Conservation (phyloP, 1,284 basidiomycete genomes). For the Hypsizygus ulmarius region DNA sequence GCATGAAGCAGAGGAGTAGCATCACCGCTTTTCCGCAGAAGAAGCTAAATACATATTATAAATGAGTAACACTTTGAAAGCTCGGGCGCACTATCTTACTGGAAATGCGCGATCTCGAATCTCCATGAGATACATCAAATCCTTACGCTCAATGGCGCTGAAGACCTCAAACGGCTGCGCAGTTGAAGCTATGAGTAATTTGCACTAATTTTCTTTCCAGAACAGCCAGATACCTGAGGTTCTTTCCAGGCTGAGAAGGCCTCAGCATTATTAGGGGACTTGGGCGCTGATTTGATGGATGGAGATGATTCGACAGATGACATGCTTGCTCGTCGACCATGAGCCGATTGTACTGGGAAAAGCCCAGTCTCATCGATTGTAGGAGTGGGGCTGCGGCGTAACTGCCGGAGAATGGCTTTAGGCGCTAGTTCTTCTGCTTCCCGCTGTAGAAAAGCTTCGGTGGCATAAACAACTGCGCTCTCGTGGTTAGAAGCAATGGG, state of each 20-base stretch:
- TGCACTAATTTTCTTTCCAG: not conserved
- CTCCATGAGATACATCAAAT: constrained; percentile 76
- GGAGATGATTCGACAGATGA: constrained; percentile 27
- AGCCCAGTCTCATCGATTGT: constrained; percentile 11
- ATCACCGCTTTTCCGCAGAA: constrained; percentile 70
- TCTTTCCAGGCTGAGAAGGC: constrained; percentile 46
- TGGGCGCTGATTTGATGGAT: constrained; percentile 13
- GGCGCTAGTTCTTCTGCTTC: constrained; percentile 61
- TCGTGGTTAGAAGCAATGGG: constrained; percentile 9
- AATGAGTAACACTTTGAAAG: not conserved
- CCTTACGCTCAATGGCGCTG: constrained; percentile 69
- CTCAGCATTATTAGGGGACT: constrained; percentile 7
- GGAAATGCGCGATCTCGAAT: constrained; percentile 74
- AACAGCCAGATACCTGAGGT: constrained; percentile 50
- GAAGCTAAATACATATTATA: constrained; percentile 45
- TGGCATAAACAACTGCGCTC: constrained; percentile 11
- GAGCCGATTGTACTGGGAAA: constrained; percentile 1
- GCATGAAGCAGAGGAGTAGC: constrained; percentile 78
- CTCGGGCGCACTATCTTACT: constrained; percentile 38
- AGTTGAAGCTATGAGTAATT: constrained; percentile 1
- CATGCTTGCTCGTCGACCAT: constrained; percentile 24
- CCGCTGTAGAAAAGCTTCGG: constrained; percentile 60
- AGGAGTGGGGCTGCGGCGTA: constrained; percentile 24
- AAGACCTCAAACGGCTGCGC: constrained; percentile 70
- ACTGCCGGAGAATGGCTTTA: constrained; percentile 42